phyloP scores from a whole-genome alignment of 2,329 filamentous ascomycete species.

The Geosmithia morbida region DNA sequence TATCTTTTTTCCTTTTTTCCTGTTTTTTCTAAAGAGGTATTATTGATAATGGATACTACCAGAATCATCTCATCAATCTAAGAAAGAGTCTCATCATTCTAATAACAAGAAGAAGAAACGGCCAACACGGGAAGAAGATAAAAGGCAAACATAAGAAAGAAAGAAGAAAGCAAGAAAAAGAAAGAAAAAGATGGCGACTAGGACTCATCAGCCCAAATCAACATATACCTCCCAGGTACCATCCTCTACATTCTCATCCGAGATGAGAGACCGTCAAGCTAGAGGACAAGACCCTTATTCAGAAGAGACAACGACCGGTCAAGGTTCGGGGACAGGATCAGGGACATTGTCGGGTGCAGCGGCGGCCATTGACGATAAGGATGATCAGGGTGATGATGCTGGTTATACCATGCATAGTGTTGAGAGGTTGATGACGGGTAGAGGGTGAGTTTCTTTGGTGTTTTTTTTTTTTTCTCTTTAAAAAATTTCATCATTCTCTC shows the following conservation, averaged over 20 bases:
- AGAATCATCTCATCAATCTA: no score
- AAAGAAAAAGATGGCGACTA: background rate
- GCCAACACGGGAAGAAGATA: no score
- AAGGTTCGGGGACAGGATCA: no score
- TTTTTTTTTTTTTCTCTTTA: no score
- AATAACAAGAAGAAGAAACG: no score
- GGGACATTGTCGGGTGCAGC: background rate
- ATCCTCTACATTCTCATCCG: background rate
- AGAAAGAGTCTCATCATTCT: no score
- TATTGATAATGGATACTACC: no score
- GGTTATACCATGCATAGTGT: background rate
- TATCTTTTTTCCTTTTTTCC: no score
- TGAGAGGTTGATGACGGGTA: background rate
- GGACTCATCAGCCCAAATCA: background rate
- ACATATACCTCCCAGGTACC: background rate
- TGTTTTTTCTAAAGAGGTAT: no score
- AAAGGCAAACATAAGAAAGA: no score
- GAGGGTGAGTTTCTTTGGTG: background rate
- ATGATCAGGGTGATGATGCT: background rate
- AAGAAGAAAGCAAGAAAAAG: background rate
- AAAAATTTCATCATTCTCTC: no score
- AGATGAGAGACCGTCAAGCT: slow-evolving; percentile 41
- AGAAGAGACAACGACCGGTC: slow-evolving; percentile 4
- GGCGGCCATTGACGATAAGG: background rate
- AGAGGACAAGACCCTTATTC: slow-evolving; percentile 40